These are phyloP conservation scores for Erucastrum elatum DNA, from an alignment of 345 rosid genomes.

Conservation along the genomic window DNA sequence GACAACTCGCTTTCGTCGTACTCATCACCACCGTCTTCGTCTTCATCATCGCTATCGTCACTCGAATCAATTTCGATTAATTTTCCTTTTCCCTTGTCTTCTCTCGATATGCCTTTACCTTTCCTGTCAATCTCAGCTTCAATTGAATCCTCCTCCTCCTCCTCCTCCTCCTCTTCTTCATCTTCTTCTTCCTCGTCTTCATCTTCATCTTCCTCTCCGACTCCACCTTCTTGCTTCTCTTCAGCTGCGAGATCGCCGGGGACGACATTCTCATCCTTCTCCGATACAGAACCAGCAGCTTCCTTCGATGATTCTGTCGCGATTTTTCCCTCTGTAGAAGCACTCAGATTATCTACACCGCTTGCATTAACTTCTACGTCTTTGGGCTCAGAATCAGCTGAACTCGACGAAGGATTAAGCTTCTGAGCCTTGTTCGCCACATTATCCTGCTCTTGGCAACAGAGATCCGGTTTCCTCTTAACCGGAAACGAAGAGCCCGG, in stretches of 20 bases:
- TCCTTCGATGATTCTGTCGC: neutral
- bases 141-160: no score
- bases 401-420: slow-evolving; percentile 29
- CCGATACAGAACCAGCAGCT: neutral
- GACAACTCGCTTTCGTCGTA: slow-evolving; percentile 65
- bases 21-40: slow-evolving; percentile 44
- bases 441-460: slow-evolving; percentile 34
- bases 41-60: slow-evolving; percentile 50
- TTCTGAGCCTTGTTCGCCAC: slow-evolving; percentile 49
- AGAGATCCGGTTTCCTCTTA: slow-evolving; percentile 59
- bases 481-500: slow-evolving; percentile 53
- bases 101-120: slow-evolving; percentile 52
- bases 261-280: slow-evolving; percentile 2
- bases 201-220: slow-evolving; percentile 23
- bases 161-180: no score
- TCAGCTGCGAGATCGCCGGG: slow-evolving; percentile 28
- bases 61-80: slow-evolving; percentile 51
- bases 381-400: slow-evolving; percentile 23
- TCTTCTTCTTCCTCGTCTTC: no score
- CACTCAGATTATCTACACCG: slow-evolving; percentile 5
- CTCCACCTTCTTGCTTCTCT: slow-evolving; percentile 24
- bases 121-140: no score
- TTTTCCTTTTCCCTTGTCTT: slow-evolving; percentile 43
- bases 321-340: neutral
- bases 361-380: slow-evolving; percentile 4